Evolutionary conservation across 2,329 filamentous ascomycete genomes (phyloP).

Genomic region (Aspergillus sclerotialis): DNA sequence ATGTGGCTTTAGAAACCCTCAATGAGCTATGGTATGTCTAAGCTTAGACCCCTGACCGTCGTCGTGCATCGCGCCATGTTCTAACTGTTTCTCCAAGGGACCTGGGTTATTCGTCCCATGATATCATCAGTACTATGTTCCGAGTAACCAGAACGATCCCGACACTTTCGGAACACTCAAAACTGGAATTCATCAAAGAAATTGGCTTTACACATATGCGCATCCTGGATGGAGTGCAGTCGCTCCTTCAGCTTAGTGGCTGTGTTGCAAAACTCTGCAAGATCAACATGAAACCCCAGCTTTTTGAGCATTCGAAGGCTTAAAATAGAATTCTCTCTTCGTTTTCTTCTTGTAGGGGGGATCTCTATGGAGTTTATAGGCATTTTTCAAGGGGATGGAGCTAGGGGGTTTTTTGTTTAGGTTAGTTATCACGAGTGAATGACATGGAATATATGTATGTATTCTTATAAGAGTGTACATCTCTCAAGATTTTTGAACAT

Average conservation of each 20-base stretch:
- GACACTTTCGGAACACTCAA: conserved; percentile 84
- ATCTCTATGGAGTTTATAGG: conserved; percentile 19
- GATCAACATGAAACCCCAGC: conserved; percentile 90
- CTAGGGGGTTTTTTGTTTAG: too few relatives aligned
- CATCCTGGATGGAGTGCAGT: conserved; percentile 95
- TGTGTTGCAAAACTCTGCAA: conserved; percentile 86
- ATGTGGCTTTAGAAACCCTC: conserved; percentile 75
- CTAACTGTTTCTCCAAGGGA: conserved; percentile 40
- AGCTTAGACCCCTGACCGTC: too few relatives aligned
- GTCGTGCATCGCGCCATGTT: too few relatives aligned
- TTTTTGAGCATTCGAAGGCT: conserved; percentile 52
- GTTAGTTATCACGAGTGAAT: too few relatives aligned
- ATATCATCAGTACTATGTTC: conserved; percentile 99
- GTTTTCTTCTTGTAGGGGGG: conserved; percentile 17
- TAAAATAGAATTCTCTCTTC: conserved; percentile 10
- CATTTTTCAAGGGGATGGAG: conserved; percentile 6
- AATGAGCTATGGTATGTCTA: conserved; percentile 80
- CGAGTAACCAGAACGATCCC: conserved; percentile 94
- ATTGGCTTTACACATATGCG: conserved; percentile 99
- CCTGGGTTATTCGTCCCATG: conserved; percentile 94
- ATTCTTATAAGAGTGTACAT: too few relatives aligned
- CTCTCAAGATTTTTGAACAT: too few relatives aligned
- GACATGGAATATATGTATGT: too few relatives aligned
- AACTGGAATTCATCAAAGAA: conserved; percentile 96
- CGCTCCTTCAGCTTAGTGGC: conserved; percentile 84